Evolutionary conservation across 2,329 filamentous ascomycete genomes (phyloP).

Genomic region (Pezicula rhizophila): DNA sequence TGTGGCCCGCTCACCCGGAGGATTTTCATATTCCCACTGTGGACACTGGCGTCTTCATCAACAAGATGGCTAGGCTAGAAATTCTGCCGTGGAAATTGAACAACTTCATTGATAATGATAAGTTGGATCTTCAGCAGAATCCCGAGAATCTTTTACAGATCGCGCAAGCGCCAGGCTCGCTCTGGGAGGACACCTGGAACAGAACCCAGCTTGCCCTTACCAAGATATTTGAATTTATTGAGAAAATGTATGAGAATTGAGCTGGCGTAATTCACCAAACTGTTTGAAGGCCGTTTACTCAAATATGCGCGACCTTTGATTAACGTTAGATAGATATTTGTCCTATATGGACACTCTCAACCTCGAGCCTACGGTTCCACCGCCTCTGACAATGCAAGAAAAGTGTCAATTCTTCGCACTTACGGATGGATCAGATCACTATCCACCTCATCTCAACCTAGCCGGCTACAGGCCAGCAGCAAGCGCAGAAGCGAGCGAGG

Average conservation of each 20-base stretch:
- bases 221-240: background rate
- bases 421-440: slow-evolving; percentile 6
- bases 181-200: background rate
- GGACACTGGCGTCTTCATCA: no score
- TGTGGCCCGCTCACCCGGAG: no score
- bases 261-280: background rate
- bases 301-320: no score
- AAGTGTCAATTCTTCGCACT: background rate
- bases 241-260: background rate
- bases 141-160: no score
- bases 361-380: background rate
- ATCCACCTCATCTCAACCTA: slow-evolving; percentile 23
- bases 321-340: background rate
- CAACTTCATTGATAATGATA: no score
- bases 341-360: background rate
- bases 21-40: no score
- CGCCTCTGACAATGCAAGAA: background rate
- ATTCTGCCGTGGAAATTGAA: no score
- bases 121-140: no score
- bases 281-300: no score
- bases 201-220: background rate
- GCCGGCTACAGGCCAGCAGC: background rate
- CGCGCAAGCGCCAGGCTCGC: no score
- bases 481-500: no score
- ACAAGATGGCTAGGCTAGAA: no score